phyloP scores from a whole-genome alignment of 2,329 filamentous ascomycete species.

The Raffaelea ambrosiae region DNA sequence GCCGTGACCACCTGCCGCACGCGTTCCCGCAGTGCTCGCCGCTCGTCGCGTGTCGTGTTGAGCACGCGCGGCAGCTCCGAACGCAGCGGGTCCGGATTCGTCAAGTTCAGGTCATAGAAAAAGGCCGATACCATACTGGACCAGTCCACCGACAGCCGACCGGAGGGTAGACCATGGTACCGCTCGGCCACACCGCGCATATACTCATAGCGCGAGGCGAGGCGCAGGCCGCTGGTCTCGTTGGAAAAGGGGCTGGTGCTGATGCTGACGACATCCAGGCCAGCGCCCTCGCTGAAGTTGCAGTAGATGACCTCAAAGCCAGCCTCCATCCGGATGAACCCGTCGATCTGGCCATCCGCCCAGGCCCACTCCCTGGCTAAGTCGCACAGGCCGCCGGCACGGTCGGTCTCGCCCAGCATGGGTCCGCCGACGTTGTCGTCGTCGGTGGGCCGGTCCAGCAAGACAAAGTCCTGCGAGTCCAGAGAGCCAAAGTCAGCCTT shows the following conservation, averaged over 20 bases:
- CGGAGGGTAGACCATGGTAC: constrained; percentile 35
- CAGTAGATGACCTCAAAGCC: constrained; percentile 66
- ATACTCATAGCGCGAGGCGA: constrained; percentile 20
- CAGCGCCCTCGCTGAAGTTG: constrained; percentile 38
- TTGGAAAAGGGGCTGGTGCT: constrained; percentile 7
- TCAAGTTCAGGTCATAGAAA: constrained; percentile 42
- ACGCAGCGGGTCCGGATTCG: constrained; percentile 25
- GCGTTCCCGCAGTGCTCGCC: constrained; percentile 22
- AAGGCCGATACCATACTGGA: constrained; percentile 42
- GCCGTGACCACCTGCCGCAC: constrained; percentile 16
- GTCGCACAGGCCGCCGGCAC: constrained; percentile 37
- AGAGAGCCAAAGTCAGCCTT: constrained; percentile 59
- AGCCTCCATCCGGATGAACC: constrained; percentile 57
- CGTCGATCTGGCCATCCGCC: constrained; percentile 38
- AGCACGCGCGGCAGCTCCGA: constrained; percentile 18
- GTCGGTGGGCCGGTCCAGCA: constrained; percentile 22
- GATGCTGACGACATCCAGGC: constrained; percentile 27
- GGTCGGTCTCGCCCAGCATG: neutral
- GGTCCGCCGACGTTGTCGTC: neutral
- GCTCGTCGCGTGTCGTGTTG: constrained; percentile 11
- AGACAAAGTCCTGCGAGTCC: constrained; percentile 56
- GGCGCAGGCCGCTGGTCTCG: constrained; percentile 14
- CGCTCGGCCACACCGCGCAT: constrained; percentile 31
- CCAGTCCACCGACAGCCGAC: constrained; percentile 35
- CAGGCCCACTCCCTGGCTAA: constrained; percentile 40